Evolutionary conservation across 495 filamentous ascomycete species (phyloP).

Genomic region (Cenococcum geophilum): DNA sequence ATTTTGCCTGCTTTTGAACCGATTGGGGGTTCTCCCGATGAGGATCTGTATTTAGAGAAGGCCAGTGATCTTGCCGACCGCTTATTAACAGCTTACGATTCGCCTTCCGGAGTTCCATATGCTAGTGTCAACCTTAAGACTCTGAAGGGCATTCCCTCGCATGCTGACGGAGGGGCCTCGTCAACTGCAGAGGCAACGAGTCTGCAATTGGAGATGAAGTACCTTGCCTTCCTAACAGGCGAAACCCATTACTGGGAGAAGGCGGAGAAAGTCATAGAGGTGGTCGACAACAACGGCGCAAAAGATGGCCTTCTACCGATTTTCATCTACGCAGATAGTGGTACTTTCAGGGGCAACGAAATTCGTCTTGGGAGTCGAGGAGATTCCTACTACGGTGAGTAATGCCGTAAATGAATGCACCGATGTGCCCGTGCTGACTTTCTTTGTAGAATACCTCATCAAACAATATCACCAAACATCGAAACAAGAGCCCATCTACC

Average conservation of each 20-base stretch:
- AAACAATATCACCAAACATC: constrained; percentile 95
- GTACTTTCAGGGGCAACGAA: constrained; percentile 71
- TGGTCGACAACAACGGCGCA: constrained; percentile 71
- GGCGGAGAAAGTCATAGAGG: constrained; percentile 84
- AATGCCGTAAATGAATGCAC: not conserved
- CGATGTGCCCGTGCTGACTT: not conserved
- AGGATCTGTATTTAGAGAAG: constrained; percentile 94
- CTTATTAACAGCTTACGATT: constrained; percentile 80
- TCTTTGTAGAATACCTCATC: constrained; percentile 71
- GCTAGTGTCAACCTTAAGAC: constrained; percentile 83
- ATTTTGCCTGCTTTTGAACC: constrained; percentile 35
- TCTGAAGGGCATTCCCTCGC: constrained; percentile 65
- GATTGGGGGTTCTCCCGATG: constrained; percentile 53
- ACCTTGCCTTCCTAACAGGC: constrained; percentile 88
- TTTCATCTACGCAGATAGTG: constrained; percentile 73
- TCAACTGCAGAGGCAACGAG: constrained; percentile 91
- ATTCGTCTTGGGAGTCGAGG: constrained; percentile 89
- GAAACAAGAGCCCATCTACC: constrained; percentile 76
- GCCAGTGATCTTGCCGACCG: constrained; percentile 87
- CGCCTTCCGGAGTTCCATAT: constrained; percentile 76
- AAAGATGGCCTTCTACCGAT: constrained; percentile 86
- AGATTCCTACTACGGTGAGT: constrained; percentile 83
- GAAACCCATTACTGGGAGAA: constrained; percentile 86
- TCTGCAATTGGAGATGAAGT: constrained; percentile 95
- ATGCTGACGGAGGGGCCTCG: constrained; percentile 81